phyloP scores from a whole-genome alignment of 1,284 basidiomycete genomes.

The Ustilago bromivora region DNA sequence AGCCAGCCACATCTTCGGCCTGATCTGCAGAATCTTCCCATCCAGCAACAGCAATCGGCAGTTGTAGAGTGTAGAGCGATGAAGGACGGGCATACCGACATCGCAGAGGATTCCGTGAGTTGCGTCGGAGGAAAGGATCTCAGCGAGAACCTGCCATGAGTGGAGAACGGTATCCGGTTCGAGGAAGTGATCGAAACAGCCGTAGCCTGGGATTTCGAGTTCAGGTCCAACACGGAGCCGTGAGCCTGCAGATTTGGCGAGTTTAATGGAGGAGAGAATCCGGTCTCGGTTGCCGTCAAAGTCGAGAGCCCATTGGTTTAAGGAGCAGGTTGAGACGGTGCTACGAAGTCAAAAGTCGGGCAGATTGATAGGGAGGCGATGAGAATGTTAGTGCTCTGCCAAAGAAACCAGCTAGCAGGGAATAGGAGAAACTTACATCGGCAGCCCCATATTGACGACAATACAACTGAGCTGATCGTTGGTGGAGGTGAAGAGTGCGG shows the following conservation, averaged over 20 bases:
- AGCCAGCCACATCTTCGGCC: slow-evolving; percentile 99
- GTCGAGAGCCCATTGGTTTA: slow-evolving; percentile 96
- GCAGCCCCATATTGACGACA: slow-evolving; percentile 36
- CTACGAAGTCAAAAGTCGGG: slow-evolving; percentile 15
- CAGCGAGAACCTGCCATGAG: slow-evolving; percentile 66
- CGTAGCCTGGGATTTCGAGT: slow-evolving; percentile 87
- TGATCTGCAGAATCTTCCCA: slow-evolving; percentile 87
- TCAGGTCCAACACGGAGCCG: slow-evolving; percentile 96
- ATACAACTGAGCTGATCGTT: not conserved
- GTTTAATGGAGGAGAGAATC: slow-evolving; percentile 86
- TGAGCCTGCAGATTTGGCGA: slow-evolving; percentile 89
- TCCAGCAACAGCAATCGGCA: slow-evolving; percentile 90
- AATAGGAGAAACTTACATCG: slow-evolving; percentile 27
- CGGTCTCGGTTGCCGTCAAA: slow-evolving; percentile 86
- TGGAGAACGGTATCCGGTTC: slow-evolving; percentile 64
- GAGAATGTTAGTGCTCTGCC: not conserved
- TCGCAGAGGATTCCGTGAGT: slow-evolving; percentile 67
- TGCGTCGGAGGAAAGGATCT: slow-evolving; percentile 56
- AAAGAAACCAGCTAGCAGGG: not conserved
- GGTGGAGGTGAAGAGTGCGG: not conserved
- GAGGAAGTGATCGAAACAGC: slow-evolving; percentile 65
- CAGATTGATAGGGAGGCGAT: not conserved
- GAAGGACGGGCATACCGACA: slow-evolving; percentile 78
- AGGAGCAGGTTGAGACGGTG: slow-evolving; percentile 75
- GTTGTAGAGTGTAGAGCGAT: slow-evolving; percentile 98